Evolutionary conservation across 2,329 filamentous ascomycete genomes (phyloP).

Genomic region (Aspergillus pseudotamarii): DNA sequence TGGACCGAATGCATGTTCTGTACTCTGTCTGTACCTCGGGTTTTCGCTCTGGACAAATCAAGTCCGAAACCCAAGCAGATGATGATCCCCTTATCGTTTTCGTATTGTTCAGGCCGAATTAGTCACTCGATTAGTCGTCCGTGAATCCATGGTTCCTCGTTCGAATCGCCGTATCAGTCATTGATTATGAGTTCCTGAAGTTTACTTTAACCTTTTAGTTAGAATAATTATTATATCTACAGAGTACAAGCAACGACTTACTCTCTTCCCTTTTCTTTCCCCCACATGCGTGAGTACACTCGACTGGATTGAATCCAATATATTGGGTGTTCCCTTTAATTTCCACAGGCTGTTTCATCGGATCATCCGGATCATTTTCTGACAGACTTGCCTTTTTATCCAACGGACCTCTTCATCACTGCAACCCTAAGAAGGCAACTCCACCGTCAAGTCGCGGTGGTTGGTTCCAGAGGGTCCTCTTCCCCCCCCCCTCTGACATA

Average conservation of each 20-base stretch:
- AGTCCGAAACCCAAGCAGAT: too few species aligned
- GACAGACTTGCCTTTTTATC: not conserved
- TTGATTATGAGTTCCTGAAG: not conserved
- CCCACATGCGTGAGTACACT: too few species aligned
- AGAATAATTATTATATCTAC: not conserved
- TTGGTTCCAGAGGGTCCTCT: not conserved
- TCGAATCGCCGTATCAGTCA: not conserved
- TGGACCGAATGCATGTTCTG: not conserved
- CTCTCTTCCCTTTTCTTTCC: not conserved
- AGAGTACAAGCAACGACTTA: not conserved
- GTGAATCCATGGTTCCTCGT: not conserved
- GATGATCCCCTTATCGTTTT: not conserved
- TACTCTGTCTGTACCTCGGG: not conserved
- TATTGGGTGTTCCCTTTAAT: not conserved
- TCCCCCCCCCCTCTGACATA: not conserved
- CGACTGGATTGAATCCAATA: too few species aligned
- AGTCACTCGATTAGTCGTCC: not conserved
- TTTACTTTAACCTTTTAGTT: not conserved
- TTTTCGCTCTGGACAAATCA: not conserved
- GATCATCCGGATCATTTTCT: not conserved
- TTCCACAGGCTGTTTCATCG: not conserved
- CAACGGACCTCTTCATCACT: not conserved
- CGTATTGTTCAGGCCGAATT: conserved; percentile 1
- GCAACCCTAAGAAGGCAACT: not conserved
- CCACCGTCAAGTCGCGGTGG: not conserved